phyloP scores from a whole-genome alignment of 192 early-diverging fungal species.

The Coemansia sp. region DNA sequence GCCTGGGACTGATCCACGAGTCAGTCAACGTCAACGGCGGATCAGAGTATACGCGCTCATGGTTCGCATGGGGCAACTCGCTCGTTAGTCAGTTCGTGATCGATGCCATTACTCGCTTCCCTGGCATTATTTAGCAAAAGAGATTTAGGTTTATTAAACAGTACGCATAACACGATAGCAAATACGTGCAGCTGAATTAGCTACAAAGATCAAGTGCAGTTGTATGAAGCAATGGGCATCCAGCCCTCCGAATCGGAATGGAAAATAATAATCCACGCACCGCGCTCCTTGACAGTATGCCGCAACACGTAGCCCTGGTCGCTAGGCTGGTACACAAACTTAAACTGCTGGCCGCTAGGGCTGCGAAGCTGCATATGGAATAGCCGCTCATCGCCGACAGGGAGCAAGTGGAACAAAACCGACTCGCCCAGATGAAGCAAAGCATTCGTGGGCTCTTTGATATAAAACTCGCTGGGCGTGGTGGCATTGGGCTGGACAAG shows the following conservation, averaged over 20 bases:
- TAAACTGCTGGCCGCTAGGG: constrained; percentile 49
- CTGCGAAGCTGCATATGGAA: constrained; percentile 54
- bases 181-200: not conserved
- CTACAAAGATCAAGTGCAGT: constrained; percentile 25
- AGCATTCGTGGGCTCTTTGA: constrained; percentile 44
- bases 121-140: constrained; percentile 26
- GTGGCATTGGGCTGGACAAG: constrained; percentile 53
- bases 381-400: constrained; percentile 51
- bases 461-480: constrained; percentile 52
- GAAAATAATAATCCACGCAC: constrained; percentile 55
- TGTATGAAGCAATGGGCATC: constrained; percentile 53
- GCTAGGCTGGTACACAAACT: constrained; percentile 56
- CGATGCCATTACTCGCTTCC: constrained; percentile 33
- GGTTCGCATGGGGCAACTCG: constrained; percentile 52
- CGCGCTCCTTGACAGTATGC: constrained; percentile 53
- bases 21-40: constrained; percentile 54
- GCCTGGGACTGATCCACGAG: constrained; percentile 67
- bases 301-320: constrained; percentile 55
- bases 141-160: not conserved
- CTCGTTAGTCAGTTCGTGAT: constrained; percentile 37
- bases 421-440: constrained; percentile 50
- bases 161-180: not conserved
- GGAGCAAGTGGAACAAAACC: constrained; percentile 46
- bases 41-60: constrained; percentile 32
- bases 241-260: constrained; percentile 52